Conservation (phyloP, 1,284 basidiomycete genomes). For the Cryptococcus wingfieldii region DNA sequence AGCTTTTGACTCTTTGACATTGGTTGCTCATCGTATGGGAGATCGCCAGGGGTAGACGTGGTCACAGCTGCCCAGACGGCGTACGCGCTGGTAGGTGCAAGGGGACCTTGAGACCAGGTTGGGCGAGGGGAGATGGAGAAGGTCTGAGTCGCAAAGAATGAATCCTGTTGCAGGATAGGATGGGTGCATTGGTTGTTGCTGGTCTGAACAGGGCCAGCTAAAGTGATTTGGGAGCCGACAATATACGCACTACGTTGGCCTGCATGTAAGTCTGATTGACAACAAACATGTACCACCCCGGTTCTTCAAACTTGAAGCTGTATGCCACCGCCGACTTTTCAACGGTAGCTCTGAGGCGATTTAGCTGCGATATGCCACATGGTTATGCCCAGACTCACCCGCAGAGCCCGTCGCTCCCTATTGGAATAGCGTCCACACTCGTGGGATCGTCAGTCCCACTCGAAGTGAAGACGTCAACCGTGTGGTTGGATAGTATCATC, state of each 20-base stretch:
- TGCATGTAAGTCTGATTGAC: slow-evolving; percentile 46
- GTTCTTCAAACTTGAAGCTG: slow-evolving; percentile 32
- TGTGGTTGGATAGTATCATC: slow-evolving; percentile 36
- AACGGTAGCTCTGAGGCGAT: slow-evolving; percentile 19
- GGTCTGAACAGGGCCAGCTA: slow-evolving; percentile 9
- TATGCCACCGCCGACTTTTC: slow-evolving; percentile 30
- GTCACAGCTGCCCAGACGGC: slow-evolving; percentile 35
- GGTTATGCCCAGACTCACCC: slow-evolving; percentile 24
- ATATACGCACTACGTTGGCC: slow-evolving; percentile 35
- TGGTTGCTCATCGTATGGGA: slow-evolving; percentile 26
- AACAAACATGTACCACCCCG: slow-evolving; percentile 46
- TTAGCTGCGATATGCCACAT: neutral
- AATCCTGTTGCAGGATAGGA: slow-evolving; percentile 27
- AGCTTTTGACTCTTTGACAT: slow-evolving; percentile 18
- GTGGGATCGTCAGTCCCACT: slow-evolving; percentile 25
- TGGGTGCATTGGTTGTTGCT: slow-evolving; percentile 29
- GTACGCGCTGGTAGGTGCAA: slow-evolving; percentile 21
- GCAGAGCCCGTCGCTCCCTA: slow-evolving; percentile 30
- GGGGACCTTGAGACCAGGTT: slow-evolving; percentile 15
- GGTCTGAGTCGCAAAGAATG: slow-evolving; percentile 42
- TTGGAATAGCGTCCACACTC: slow-evolving; percentile 17
- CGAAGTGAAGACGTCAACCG: slow-evolving; percentile 31
- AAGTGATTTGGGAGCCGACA: neutral
- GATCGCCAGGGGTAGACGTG: slow-evolving; percentile 19
- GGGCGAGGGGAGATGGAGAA: slow-evolving; percentile 36